Evolutionary conservation across 1,284 basidiomycete species (phyloP).

Genomic region (Sporisorium reilianum): DNA sequence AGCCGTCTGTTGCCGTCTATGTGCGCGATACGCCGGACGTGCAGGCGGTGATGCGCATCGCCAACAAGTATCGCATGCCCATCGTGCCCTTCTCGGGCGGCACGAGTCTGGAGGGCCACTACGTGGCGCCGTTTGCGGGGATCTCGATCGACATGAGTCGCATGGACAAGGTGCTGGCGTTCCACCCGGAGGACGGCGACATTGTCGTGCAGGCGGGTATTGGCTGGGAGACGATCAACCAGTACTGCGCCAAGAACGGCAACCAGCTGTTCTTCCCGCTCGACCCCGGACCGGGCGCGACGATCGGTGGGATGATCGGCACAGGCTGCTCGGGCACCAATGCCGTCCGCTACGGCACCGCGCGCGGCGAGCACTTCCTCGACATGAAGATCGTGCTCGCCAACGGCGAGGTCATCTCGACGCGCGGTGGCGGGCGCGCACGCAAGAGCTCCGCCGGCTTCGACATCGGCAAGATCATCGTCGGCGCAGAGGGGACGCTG

Average conservation of each 20-base stretch:
- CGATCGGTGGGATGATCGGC: slow-evolving; percentile 91
- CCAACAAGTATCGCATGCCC: slow-evolving; percentile 78
- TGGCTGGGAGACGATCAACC: slow-evolving; percentile 88
- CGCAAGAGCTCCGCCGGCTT: slow-evolving; percentile 90
- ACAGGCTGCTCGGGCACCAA: slow-evolving; percentile 77
- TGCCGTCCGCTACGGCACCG: slow-evolving; percentile 90
- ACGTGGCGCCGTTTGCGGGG: slow-evolving; percentile 47
- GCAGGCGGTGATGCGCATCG: slow-evolving; percentile 70
- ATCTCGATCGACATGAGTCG: slow-evolving; percentile 83
- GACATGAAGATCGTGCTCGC: slow-evolving; percentile 76
- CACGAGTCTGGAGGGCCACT: slow-evolving; percentile 71
- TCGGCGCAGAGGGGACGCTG: slow-evolving; percentile 92
- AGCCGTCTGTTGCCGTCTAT: slow-evolving; percentile 54
- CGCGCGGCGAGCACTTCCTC: slow-evolving; percentile 72
- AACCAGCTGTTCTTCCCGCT: slow-evolving; percentile 90
- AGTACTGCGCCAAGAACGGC: slow-evolving; percentile 77
- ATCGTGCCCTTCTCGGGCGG: slow-evolving; percentile 79
- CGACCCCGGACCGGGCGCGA: slow-evolving; percentile 75
- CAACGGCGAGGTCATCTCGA: slow-evolving; percentile 92
- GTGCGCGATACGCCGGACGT: slow-evolving; percentile 54
- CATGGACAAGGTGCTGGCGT: slow-evolving; percentile 80
- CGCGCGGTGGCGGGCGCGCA: slow-evolving; percentile 76
- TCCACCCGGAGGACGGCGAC: slow-evolving; percentile 58
- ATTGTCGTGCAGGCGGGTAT: slow-evolving; percentile 75
- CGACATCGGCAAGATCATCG: slow-evolving; percentile 89